phyloP scores from a whole-genome alignment of 2,329 filamentous ascomycete genomes.

The Alternaria ethzedia region DNA sequence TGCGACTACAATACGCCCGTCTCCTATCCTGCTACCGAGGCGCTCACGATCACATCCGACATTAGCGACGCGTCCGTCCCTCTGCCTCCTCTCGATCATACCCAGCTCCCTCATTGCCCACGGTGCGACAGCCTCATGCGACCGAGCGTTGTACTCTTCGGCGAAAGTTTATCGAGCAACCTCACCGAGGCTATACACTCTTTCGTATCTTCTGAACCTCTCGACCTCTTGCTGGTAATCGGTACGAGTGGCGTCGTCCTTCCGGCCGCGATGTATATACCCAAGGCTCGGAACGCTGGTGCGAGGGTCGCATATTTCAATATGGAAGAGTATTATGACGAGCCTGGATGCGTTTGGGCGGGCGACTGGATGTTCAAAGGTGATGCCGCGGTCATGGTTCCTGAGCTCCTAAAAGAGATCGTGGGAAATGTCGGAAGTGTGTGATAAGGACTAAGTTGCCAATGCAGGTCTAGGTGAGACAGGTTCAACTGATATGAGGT shows the following conservation, averaged over 20 bases:
- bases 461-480: background rate
- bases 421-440: background rate
- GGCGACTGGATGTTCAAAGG: constrained; percentile 66
- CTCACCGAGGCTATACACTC: background rate
- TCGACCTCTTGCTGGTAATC: background rate
- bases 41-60: constrained; percentile 11
- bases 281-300: constrained; percentile 13
- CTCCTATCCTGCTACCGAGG: constrained; percentile 15
- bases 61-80: constrained; percentile 12
- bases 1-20: constrained; percentile 14
- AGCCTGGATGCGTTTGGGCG: constrained; percentile 41
- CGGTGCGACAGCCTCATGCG: constrained; percentile 5
- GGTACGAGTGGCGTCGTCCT: background rate
- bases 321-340: constrained; percentile 16
- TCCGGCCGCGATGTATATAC: constrained; percentile 12
- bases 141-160: background rate
- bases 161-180: background rate
- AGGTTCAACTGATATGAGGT: background rate
- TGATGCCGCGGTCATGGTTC: constrained; percentile 52
- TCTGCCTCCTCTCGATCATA: constrained; percentile 6
- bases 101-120: constrained; percentile 23
- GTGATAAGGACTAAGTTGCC: background rate
- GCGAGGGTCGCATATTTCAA: constrained; percentile 23
- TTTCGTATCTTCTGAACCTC: background rate
- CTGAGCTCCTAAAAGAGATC: constrained; percentile 41